Evolutionary conservation across 306 rosid species (phyloP).

Genomic region (Cucumis cinereus): DNA sequence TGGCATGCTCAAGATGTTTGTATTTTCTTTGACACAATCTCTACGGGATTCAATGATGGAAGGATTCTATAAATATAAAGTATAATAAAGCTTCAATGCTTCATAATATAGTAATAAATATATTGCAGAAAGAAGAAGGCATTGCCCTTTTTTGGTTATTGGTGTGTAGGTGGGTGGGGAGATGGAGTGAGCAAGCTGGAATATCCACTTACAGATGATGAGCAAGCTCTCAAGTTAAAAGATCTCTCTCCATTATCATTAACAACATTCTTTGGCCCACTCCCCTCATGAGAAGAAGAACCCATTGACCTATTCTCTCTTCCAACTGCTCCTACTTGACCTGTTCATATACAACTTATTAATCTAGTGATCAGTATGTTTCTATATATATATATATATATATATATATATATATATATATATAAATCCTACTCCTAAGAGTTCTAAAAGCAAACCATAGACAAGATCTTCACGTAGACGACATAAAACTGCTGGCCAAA

Average conservation of each 20-base stretch:
- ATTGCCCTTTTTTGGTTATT: neutral
- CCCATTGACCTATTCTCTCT: conserved; percentile 18
- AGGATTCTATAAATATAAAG: conserved; percentile 26
- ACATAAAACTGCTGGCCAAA: conserved; percentile 83
- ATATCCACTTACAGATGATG: conserved; percentile 46
- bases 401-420: too few relatives aligned
- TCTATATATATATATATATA: neutral
- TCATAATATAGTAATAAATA: neutral
- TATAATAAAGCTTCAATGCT: conserved; percentile 4
- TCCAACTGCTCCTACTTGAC: conserved; percentile 24
- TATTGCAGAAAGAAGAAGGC: neutral
- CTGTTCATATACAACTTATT: conserved; percentile 27
- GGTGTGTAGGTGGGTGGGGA: neutral
- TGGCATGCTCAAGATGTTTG: conserved; percentile 47
- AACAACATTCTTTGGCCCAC: conserved; percentile 16
- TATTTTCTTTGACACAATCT: conserved; percentile 25
- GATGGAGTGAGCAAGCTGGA: neutral
- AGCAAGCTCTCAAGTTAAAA: conserved; percentile 48
- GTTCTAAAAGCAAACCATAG: conserved; percentile 37
- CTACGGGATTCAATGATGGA: conserved; percentile 22
- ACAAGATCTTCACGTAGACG: conserved; percentile 59
- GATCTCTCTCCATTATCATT: conserved; percentile 16
- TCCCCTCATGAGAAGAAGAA: conserved; percentile 25
- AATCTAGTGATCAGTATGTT: neutral
- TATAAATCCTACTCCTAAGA: conserved; percentile 10